Base-by-base conservation (phyloP, 2,329 filamentous ascomycete genomes). In the Pleomassaria siparia region DNA sequence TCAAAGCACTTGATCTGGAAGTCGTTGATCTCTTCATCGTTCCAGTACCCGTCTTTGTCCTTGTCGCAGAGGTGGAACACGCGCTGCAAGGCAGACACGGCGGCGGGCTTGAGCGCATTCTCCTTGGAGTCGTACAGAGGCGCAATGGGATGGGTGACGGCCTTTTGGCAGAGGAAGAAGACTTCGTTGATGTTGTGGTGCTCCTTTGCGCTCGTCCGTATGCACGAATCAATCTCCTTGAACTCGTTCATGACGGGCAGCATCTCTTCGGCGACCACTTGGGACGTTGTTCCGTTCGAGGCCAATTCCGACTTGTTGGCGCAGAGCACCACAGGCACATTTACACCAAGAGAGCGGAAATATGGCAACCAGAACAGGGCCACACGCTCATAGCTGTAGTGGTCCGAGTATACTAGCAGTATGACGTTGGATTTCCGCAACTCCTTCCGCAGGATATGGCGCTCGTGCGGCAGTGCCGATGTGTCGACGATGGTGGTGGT, bases 291-390 rank as follows among this genome's bases (percentile, higher is more conserved):
- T 33, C 83, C 86, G 59, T 88, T 86, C 2, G 81, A 82, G 2
- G 84, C 83, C 44, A 96, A 77, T 63, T 99, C 94, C n/a, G 90
- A 89, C 72, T 99, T 99, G 77, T 97, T 97, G 65, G 94, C 91
- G 65, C 94, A 97, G 47, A 99, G 77, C 36, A 99, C 91, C 10
- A 99, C 94, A 0, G 94, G 94, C 15, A 99, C 91, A 68, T 99
- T 99, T 67, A 99, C 94, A n/a, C 94, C 94, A 30, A 99, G 82
- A 3, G 91, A 96, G 51, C 94, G 88, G 67, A 99, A 97, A 72
- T 96, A 95, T 10, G 94, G 94, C 82, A 99, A 88, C 94, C 94
- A 99, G 72, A 97, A 99, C 37, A 99, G 79, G 3, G 92, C 94
- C 3, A 99, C 91, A 29, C 94, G 81, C 70, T 99, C 94, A 75